Base-by-base conservation (phyloP, 805 yeast species). In the Metschnikowia bowlesiae region DNA sequence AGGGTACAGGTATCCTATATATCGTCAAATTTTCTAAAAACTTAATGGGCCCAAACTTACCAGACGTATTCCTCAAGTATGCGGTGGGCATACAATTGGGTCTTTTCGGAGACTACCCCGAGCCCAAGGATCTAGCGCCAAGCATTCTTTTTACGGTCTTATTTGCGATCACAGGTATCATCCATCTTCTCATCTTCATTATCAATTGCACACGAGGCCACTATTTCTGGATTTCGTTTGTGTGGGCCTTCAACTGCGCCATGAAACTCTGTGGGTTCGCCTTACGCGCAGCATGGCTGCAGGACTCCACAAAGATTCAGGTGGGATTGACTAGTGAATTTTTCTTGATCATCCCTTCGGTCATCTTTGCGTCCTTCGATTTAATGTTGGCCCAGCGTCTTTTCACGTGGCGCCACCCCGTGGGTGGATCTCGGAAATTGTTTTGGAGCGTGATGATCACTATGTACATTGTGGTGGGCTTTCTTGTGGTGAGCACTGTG, bases 341-440 rank as follows among this genome's bases (percentile, higher is more conserved):
- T 29, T 52, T 60, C 26, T 51, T 56, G 18, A 51, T 61, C 26
- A 45, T 59, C 10, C 59, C 65, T 11, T 43, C 61, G 3, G 42
- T 59, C n/a, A 41, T 59, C 30, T 48, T 60, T 11, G 59, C 54
- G 11, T 54, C 65, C 1, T 47, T 52, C 36, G 58, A 61, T 43
- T 59, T 61, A 49, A 53, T 61, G 22, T 52, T 61, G 49, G 63
- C 65, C 13, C 65, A 61, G 46, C 42, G 65, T 14, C 48, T 61
- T 29, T 61, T 61, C 51, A 60, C 65, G 8, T 61, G 65, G 65
- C 52, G 63, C 28, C 65, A 61, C 49, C 65, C 65, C 9, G 63
- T 60, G 6, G 63, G 63, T 33, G 65, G 65, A 33, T 57, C 62
- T 33, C 45, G 62, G 26, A 46, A 43, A 32, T 44, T 58, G 26